phyloP scores from a whole-genome alignment of 2,329 filamentous ascomycete species.

The Alternaria angustiovoidea region DNA sequence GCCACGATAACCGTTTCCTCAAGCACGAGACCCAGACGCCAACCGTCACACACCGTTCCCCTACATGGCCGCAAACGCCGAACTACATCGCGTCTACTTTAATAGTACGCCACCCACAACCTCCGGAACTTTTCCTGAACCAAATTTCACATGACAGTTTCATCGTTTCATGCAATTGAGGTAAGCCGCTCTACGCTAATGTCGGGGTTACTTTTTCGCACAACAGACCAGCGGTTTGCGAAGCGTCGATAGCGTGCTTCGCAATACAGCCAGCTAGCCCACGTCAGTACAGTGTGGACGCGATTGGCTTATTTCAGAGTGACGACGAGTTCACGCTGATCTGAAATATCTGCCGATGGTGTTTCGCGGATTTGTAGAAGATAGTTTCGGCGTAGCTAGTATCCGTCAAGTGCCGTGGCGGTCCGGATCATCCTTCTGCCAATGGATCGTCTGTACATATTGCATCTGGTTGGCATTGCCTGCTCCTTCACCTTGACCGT shows the following conservation, averaged over 20 bases:
- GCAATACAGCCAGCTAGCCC: neutral
- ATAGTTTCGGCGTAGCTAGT: conserved; percentile 1
- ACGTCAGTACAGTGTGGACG: neutral
- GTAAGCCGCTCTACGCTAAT: conserved; percentile 8
- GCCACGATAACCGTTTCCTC: neutral
- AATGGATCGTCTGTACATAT: conserved; percentile 3
- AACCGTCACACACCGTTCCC: neutral
- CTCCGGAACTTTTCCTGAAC: conserved; percentile 13
- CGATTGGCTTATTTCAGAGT: neutral
- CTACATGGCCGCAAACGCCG: neutral
- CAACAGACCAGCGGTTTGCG: conserved; percentile 11
- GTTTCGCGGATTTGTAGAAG: conserved; percentile 8
- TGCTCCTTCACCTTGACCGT: conserved; percentile 1
- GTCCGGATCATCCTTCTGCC: conserved; percentile 10
- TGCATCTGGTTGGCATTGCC: neutral
- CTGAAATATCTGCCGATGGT: neutral
- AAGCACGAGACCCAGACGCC: neutral
- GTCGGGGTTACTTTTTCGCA: neutral
- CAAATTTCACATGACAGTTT: neutral
- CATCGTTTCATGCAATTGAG: neutral
- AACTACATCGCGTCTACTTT: neutral
- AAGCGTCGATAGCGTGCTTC: conserved; percentile 4
- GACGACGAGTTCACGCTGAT: neutral
- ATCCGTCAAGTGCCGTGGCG: conserved; percentile 7
- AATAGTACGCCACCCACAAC: neutral